Percentiles rank a stretch among this genome's conserved stretches.
These are phyloP conservation scores for Teunomyces kruisii DNA, from an alignment of 805 yeast genomes.

Conservation along the genomic window DNA sequence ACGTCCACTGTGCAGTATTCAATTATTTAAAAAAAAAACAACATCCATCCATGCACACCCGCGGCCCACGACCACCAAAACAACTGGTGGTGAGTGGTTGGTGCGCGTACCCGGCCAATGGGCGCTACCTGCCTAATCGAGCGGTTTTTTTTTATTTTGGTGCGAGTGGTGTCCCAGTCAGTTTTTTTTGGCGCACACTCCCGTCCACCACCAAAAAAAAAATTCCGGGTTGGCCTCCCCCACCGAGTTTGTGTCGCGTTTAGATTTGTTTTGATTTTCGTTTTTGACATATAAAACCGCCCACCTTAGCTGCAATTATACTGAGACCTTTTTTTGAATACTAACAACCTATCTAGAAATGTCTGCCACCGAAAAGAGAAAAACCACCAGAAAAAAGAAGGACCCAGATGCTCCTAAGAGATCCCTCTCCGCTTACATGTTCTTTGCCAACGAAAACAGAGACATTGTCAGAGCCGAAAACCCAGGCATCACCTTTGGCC, in stretches of 20 bases:
- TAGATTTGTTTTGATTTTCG: slow-evolving; percentile 2
- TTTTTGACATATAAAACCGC: slow-evolving; percentile 1
- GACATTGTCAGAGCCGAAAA: slow-evolving; percentile 93
- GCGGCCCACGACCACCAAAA: too few relatives aligned
- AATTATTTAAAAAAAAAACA: background rate
- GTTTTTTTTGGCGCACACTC: too few relatives aligned
- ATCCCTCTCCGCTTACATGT: slow-evolving; percentile 97
- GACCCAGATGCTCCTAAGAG: slow-evolving; percentile 99
- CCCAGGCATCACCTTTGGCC: slow-evolving; percentile 95
- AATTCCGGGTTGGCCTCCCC: too few relatives aligned
- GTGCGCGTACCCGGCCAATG: too few relatives aligned
- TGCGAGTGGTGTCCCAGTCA: too few relatives aligned
- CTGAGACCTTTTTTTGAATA: background rate
- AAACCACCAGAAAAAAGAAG: slow-evolving; percentile 48
- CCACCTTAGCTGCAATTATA: background rate
- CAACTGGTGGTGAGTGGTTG: background rate
- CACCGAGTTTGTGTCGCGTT: background rate
- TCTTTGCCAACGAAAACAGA: slow-evolving; percentile 97
- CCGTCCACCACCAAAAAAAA: too few relatives aligned
- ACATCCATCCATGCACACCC: background rate
- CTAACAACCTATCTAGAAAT: slow-evolving; percentile 9
- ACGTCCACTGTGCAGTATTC: background rate
- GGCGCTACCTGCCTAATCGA: too few relatives aligned
- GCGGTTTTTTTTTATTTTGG: too few relatives aligned
- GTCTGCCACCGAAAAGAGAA: slow-evolving; percentile 39